Evolutionary conservation across 1,284 basidiomycete species (phyloP), one percentile per base, ranked within the genome.

Genomic region (Quambalaria eucalypti): DNA sequence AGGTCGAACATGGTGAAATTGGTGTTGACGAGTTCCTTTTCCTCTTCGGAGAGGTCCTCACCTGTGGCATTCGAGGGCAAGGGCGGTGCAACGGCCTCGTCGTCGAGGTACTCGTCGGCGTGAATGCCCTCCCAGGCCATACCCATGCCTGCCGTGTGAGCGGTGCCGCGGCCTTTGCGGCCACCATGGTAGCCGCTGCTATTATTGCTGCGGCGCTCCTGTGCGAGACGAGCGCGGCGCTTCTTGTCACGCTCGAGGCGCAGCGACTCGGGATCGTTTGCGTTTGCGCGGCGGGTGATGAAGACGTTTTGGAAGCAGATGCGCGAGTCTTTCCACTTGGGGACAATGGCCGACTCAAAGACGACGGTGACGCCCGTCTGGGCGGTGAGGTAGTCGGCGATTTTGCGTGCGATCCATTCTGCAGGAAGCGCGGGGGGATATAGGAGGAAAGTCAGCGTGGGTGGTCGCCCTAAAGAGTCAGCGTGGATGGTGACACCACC

Each of bases 301-400:
- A 90, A 97, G 44, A 98, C 92, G 66, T 97, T 96, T 71, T 90
- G 89, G 81, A 98, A 95, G 1, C 90, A 90, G 59, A 98, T 88
- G 21, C 87, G 85, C 14, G 89, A 92, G 68, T 93, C 89, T 59
- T 89, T 89, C 90, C 93, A 97, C 74, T 91, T 91, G 2, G 93
- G 93, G 4, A 98, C 91, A 65, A 98, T 92, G 28, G 95, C 95
- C 6, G 88, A 91, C 77, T 97, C 93, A 75, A 97, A 98, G 50
- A 95, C 88, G 64, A 99, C 87, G 3, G 85, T 91, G 44, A 95
- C 85, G 0, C 95, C 95, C 0, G 91, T 95, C 74, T 92, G 87
- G 0, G 85, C 81, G 1, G 95, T 97, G 52, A 99, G 80, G 73
- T 97, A 93, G 76, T 92, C 85, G 59, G 91, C 93, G 48, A 98